Base-by-base conservation (phyloP, 495 filamentous ascomycete species). In the Lentithecium fluviatile region DNA sequence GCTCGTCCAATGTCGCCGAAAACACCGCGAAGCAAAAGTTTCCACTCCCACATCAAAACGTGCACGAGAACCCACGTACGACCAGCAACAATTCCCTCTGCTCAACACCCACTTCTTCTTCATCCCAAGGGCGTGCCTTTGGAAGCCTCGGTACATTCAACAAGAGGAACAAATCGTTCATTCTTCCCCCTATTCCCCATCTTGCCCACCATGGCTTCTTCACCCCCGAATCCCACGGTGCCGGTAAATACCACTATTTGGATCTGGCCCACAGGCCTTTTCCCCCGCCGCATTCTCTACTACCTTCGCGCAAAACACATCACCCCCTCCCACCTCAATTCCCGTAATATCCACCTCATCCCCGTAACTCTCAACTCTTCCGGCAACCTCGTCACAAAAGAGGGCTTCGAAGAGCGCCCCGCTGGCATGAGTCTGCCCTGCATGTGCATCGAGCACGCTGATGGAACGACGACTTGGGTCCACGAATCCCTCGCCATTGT, bases 221-320 rank as follows among this genome's bases (percentile, higher is more conserved):
- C 29, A 3, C 29, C 3, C 29, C 29, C 29, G 4, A 32, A 32
- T 32, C 29, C 29, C 29, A 32, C 10, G 29, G 3, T 32, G 4
- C 29, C 29, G 29, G 4, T 4, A 32, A 43, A 5, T 13, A 43
- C 19, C 49, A 62, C 59, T 13, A 15, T 62, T 26, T 62, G 52
- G 59, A 2, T 62, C 45, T 62, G 59, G 59, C 38, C 52, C 17
- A 45, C 42, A 2, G 59, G 59, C 21, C 59, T 62, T n/a, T 62
- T 38, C 29, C 50, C 59, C 32, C 52, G 45, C 20, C 59, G 52
- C 42, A 19, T 62, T 19, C 24, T 54, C 17, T 62, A 62, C 52
- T 62, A 62, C 23, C 29, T 62, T 19, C 42, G 26, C 42, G 29
- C 59, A 26, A 62, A 62, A 45, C 21, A 24, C 10, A 17, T 62